These are phyloP conservation scores for Casuarina equisetifolia DNA, from an alignment of 306 rosid genomes.

Conservation along the genomic window DNA sequence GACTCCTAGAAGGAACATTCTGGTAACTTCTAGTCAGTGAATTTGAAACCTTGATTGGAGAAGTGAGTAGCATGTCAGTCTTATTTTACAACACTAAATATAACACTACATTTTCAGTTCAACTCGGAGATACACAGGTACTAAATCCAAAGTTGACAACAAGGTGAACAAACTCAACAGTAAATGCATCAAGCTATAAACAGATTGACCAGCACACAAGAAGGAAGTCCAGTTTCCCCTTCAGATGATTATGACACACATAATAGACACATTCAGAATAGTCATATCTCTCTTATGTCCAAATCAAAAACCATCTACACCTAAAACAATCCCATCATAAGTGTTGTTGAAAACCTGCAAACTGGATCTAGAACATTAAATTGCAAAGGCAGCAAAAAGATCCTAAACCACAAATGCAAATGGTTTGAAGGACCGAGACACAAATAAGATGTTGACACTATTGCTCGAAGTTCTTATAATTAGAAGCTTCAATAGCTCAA, in stretches of 20 bases:
- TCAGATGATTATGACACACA: not conserved
- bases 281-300: not conserved
- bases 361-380: not conserved
- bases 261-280: not conserved
- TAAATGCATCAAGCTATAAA: not conserved
- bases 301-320: not conserved
- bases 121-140: not conserved
- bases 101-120: not conserved
- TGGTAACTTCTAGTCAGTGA: conserved; percentile 40
- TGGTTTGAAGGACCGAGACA: not conserved
- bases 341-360: not conserved
- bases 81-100: conserved; percentile 9
- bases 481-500: conserved; percentile 1
- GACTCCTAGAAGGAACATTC: conserved; percentile 34
- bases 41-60: conserved; percentile 49
- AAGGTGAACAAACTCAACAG: not conserved
- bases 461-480: not conserved
- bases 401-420: not conserved
- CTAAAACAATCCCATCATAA: not conserved
- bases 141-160: not conserved
- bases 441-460: not conserved
- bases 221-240: not conserved
- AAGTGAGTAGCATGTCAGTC: conserved; percentile 24
- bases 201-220: conserved; percentile 9
- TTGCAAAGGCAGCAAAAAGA: not conserved